Percentiles rank a stretch among this genome's conserved stretches.
phyloP scores from a whole-genome alignment of 129 eudicot species.

The Logfia minima region DNA sequence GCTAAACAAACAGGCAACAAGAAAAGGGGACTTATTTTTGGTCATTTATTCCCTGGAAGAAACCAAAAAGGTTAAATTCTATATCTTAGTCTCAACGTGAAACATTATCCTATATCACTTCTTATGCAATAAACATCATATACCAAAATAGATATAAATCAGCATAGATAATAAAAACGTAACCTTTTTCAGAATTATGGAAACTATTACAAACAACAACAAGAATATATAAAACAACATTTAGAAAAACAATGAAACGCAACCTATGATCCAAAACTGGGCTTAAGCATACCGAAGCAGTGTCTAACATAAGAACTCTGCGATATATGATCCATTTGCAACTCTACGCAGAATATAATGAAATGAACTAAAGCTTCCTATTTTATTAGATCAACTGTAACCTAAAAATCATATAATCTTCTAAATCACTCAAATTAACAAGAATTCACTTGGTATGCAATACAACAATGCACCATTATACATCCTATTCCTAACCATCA shows the following conservation, averaged over 20 bases:
- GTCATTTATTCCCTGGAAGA: neutral
- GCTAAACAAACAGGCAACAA: neutral
- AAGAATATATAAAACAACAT: neutral
- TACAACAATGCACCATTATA: neutral
- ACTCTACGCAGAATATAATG: no score
- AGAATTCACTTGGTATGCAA: neutral
- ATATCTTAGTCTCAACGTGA: neutral
- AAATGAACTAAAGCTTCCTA: neutral
- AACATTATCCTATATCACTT: neutral
- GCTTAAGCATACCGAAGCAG: neutral
- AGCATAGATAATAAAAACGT: neutral
- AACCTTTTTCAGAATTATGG: neutral
- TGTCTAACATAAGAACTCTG: neutral
- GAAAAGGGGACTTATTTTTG: neutral
- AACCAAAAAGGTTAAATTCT: neutral
- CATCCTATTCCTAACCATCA: slow-evolving; percentile 16
- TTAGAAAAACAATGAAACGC: neutral
- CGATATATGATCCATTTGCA: no score
- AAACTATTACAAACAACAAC: neutral
- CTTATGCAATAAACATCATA: slow-evolving; percentile 12
- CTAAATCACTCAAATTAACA: neutral
- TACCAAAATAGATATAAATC: neutral
- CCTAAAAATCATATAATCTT: neutral
- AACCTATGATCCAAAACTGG: neutral
- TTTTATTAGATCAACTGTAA: neutral